These are phyloP conservation scores for Aleurites moluccanus DNA, from an alignment of 441 rosid species.

Conservation along the genomic window DNA sequence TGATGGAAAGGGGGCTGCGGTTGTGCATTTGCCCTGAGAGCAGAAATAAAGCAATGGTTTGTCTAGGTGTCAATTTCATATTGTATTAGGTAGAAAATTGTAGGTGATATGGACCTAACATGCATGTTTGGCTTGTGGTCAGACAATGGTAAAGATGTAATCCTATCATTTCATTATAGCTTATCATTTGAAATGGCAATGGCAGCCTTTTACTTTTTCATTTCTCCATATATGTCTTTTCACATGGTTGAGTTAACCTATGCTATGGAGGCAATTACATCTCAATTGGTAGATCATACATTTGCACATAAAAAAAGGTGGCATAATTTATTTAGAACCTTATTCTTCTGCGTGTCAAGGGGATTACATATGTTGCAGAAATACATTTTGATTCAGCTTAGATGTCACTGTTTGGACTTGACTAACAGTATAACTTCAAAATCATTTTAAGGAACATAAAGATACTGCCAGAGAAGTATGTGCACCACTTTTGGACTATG, in stretches of 20 bases:
- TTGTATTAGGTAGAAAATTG: not conserved
- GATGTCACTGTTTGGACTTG: not conserved
- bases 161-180: not conserved
- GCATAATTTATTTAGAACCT: not conserved
- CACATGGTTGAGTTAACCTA: not conserved
- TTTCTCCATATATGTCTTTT: too few species aligned
- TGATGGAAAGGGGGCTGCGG: not conserved
- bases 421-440: not conserved
- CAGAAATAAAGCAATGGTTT: not conserved
- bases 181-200: not conserved
- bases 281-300: not conserved
- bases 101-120: not conserved
- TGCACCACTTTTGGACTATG: not conserved
- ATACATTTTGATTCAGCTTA: not conserved
- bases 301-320: not conserved
- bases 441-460: constrained; percentile 8
- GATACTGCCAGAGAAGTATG: not conserved
- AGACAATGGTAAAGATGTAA: not conserved
- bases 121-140: not conserved
- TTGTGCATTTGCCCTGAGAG: not conserved
- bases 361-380: not conserved
- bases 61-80: not conserved
- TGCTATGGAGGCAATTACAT: not conserved
- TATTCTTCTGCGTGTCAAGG: not conserved
- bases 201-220: too few species aligned